Conservation (phyloP, 805 yeast species). For the Tetrapisispora namnaoensis region DNA sequence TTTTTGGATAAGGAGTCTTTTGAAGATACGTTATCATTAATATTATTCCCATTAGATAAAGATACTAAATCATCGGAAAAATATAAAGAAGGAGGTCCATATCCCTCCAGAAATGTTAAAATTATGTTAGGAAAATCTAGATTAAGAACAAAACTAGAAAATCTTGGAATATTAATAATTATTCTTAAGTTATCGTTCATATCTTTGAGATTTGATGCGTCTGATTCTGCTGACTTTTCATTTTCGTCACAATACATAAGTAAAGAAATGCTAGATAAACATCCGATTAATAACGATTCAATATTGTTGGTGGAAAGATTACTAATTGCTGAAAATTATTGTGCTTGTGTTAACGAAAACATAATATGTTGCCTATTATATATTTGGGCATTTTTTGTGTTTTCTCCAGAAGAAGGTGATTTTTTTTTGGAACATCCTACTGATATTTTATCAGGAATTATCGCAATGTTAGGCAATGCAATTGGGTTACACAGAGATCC, state of each 20-base stretch:
- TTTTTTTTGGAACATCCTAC: constrained; percentile 28
- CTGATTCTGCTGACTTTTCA: constrained; percentile 6
- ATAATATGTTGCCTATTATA: constrained; percentile 23
- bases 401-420: constrained; percentile 30
- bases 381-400: constrained; percentile 27
- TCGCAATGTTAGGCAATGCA: constrained; percentile 23
- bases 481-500: constrained; percentile 29
- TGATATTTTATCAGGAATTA: constrained; percentile 24
- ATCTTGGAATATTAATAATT: constrained; percentile 18
- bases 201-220: constrained; percentile 16
- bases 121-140: constrained; percentile 20
- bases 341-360: constrained; percentile 27
- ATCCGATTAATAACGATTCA: constrained; percentile 21
- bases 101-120: constrained; percentile 8
- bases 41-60: constrained; percentile 7
- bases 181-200: constrained; percentile 23
- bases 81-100: background rate
- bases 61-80: background rate
- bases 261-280: constrained; percentile 13
- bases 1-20: constrained; percentile 21
- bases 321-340: constrained; percentile 23
- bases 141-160: constrained; percentile 23
- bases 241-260: constrained; percentile 5
- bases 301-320: constrained; percentile 21
- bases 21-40: constrained; percentile 21